Conservation (phyloP, 2,329 filamentous ascomycete species). For the Lanzia echinophila region DNA sequence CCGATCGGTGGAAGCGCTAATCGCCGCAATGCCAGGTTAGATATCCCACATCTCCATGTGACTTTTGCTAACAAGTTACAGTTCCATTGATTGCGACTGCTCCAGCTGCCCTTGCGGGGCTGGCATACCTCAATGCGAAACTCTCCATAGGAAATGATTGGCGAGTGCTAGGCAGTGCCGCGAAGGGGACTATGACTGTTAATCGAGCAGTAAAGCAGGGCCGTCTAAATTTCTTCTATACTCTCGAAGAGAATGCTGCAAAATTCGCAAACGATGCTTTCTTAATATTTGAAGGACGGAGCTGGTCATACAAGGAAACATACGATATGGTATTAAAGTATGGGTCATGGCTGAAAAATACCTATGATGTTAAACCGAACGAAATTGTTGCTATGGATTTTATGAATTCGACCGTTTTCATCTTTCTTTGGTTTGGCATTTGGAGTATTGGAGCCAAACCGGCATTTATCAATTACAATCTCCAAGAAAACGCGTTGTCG, state of each 20-base stretch:
- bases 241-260: conserved; percentile 59
- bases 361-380: conserved; percentile 55
- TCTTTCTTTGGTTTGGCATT: conserved; percentile 67
- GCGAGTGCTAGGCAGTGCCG: conserved; percentile 47
- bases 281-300: conserved; percentile 60
- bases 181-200: conserved; percentile 40
- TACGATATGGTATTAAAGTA: conserved; percentile 68
- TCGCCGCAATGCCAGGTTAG: conserved; percentile 22
- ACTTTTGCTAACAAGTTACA: conserved; percentile 22
- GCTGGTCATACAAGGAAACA: conserved; percentile 67
- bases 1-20: no score
- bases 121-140: conserved; percentile 76
- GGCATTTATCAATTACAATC: conserved; percentile 84
- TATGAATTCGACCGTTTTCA: conserved; percentile 71
- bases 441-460: conserved; percentile 80
- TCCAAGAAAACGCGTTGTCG: conserved; percentile 60
- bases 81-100: conserved; percentile 48
- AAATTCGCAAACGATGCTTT: conserved; percentile 49
- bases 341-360: conserved; percentile 65
- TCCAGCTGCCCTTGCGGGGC: conserved; percentile 56
- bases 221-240: conserved; percentile 66
- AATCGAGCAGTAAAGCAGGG: conserved; percentile 48
- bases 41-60: background rate
- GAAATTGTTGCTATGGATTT: conserved; percentile 79
- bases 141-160: conserved; percentile 61